Percentiles rank a stretch among this genome's conserved stretches.
These are phyloP conservation scores for Penicillium expansum DNA, from an alignment of 2,329 filamentous ascomycete species.

Conservation along the genomic window DNA sequence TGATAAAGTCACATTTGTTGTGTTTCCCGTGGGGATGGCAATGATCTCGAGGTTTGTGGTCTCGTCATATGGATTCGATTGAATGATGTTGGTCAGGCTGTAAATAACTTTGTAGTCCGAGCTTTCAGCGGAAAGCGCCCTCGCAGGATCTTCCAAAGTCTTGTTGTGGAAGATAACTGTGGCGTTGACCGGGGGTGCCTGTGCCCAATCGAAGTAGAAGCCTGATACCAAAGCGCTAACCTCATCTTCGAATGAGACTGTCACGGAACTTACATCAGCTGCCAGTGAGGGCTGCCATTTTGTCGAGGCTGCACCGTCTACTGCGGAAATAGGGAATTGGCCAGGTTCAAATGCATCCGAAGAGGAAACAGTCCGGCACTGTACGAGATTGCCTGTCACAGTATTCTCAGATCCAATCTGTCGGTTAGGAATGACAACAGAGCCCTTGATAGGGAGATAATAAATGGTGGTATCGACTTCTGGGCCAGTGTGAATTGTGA, in stretches of 20 bases:
- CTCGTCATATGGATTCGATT: constrained; percentile 40
- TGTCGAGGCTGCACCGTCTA: constrained; percentile 65
- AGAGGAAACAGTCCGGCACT: constrained; percentile 59
- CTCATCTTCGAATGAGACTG: constrained; percentile 52
- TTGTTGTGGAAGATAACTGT: constrained; percentile 56
- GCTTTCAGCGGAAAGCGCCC: constrained; percentile 9
- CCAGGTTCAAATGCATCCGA: constrained; percentile 54
- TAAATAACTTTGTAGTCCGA: constrained; percentile 25
- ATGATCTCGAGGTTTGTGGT: constrained; percentile 36
- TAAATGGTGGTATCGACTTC: constrained; percentile 45
- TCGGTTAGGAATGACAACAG: constrained; percentile 58
- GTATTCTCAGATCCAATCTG: constrained; percentile 55
- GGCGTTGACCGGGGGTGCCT: constrained; percentile 54
- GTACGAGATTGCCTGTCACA: constrained; percentile 59
- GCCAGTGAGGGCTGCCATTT: constrained; percentile 62
- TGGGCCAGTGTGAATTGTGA: constrained; percentile 58
- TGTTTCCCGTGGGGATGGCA: constrained; percentile 40
- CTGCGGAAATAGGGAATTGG: constrained; percentile 66
- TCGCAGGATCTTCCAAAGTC: constrained; percentile 27
- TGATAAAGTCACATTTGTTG: constrained; percentile 41
- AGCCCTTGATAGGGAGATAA: constrained; percentile 49
- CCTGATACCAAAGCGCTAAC: constrained; percentile 35
- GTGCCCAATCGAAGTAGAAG: constrained; percentile 61
- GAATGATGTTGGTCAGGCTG: constrained; percentile 30
- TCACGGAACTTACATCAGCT: constrained; percentile 54